Conservation (phyloP, 768 basidiomycete species). For the Psilocybe cyanescens region DNA sequence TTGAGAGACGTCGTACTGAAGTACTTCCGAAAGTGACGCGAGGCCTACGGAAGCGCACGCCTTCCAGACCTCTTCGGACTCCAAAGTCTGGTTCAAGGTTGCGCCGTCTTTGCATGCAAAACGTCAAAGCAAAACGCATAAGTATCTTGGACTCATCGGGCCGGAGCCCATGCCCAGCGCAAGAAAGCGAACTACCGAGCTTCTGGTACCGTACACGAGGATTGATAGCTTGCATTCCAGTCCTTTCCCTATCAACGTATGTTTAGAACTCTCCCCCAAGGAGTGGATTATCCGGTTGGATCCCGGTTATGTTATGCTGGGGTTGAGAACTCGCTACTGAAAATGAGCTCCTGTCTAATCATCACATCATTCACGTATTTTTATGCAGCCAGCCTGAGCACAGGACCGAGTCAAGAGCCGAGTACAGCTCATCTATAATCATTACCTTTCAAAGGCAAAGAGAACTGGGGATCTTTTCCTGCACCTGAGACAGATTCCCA, state of each 20-base stretch:
- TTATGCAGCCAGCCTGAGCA: not conserved
- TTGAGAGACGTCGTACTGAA: not conserved
- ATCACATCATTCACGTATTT: constrained; percentile 4
- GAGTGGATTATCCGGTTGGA: not conserved
- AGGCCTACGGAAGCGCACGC: not conserved
- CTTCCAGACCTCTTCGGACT: not conserved
- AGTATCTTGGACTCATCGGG: not conserved
- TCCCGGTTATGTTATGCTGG: not conserved
- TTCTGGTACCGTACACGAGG: not conserved
- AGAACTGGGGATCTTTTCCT: not conserved
- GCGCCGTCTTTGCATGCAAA: constrained; percentile 1
- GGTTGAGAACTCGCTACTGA: not conserved
- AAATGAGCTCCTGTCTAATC: not conserved
- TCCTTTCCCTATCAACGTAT: not conserved
- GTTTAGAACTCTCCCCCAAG: not conserved
- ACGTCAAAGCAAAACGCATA: constrained; percentile 2
- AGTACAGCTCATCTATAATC: not conserved
- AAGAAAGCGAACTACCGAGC: not conserved
- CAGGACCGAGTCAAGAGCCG: not conserved
- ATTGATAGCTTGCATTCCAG: not conserved
- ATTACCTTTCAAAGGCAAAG: not conserved
- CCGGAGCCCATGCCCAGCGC: not conserved
- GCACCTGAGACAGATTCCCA: constrained; percentile 4
- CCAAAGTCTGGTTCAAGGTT: not conserved
- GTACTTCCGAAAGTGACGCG: not conserved